Conservation (phyloP, 192 early-diverging fungal species). For the Podila horticola region DNA sequence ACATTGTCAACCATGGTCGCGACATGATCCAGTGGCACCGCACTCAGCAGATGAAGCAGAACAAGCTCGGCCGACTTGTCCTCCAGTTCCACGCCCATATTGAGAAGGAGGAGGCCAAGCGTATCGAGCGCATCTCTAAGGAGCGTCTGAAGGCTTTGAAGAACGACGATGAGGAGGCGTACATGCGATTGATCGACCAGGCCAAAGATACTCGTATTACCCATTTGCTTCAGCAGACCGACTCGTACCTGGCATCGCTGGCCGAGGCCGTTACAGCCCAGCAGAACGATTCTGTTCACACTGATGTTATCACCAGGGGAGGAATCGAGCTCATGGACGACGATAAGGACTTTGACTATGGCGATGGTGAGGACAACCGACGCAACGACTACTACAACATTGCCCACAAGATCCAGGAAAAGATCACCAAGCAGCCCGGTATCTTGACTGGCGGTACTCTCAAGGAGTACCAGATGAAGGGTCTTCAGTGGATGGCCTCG, state of each 20-base stretch:
- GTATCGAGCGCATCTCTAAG: constrained; percentile 81
- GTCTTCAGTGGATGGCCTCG: constrained; percentile 99
- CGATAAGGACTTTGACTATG: constrained; percentile 53
- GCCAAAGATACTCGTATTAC: constrained; percentile 97
- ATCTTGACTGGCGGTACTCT: constrained; percentile 90
- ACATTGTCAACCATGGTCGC: constrained; percentile 80
- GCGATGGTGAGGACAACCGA: constrained; percentile 57
- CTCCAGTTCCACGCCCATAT: constrained; percentile 80
- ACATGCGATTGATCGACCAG: constrained; percentile 93
- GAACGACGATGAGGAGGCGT: constrained; percentile 98
- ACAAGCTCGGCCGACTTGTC: constrained; percentile 82
- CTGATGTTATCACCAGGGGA: constrained; percentile 50
- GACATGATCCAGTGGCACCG: constrained; percentile 75
- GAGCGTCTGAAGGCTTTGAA: constrained; percentile 98
- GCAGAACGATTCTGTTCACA: constrained; percentile 66
- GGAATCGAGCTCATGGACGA: constrained; percentile 65
- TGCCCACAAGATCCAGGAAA: constrained; percentile 90
- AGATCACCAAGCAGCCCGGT: constrained; percentile 73
- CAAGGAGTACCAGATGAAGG: constrained; percentile 97
- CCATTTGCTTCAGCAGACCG: constrained; percentile 91
- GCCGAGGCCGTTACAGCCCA: constrained; percentile 89
- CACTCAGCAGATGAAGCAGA: constrained; percentile 71
- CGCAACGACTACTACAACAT: constrained; percentile 85
- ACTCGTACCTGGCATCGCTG: constrained; percentile 84
- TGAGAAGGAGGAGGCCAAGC: constrained; percentile 95